Conservation (phyloP, 208 protist species). For the Trypanosoma rangeli region DNA sequence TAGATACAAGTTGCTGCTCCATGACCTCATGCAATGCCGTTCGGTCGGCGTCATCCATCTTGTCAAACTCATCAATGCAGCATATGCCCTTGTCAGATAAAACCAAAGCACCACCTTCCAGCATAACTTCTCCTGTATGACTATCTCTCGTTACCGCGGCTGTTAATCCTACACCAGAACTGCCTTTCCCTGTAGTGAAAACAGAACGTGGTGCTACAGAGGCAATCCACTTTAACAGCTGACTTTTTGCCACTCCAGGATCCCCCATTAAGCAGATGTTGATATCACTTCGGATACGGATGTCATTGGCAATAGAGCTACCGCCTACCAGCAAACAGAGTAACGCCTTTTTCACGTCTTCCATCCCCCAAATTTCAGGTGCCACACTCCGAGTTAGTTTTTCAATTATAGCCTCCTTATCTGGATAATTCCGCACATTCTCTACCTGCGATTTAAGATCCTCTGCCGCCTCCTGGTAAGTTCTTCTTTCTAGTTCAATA, state of each 20-base stretch:
- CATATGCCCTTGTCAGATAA: slow-evolving; percentile 98
- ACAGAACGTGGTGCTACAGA: slow-evolving; percentile 97
- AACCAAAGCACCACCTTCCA: slow-evolving; percentile 97
- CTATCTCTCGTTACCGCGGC: slow-evolving; percentile 97
- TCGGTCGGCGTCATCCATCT: slow-evolving; percentile 98
- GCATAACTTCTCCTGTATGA: slow-evolving; percentile 94
- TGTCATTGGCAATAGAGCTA: slow-evolving; percentile 96
- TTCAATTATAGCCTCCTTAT: slow-evolving; percentile 93
- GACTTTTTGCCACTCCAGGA: slow-evolving; percentile 98
- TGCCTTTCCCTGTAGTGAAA: slow-evolving; percentile 99
- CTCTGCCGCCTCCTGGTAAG: slow-evolving; percentile 78
- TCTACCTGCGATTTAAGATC: slow-evolving; percentile 69
- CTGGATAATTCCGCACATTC: slow-evolving; percentile 71
- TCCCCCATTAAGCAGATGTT: slow-evolving; percentile 99
- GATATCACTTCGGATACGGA: slow-evolving; percentile 96
- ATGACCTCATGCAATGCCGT: slow-evolving; percentile 98
- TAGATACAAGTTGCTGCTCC: slow-evolving; percentile 99
- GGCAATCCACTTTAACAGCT: slow-evolving; percentile 98
- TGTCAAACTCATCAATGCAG: slow-evolving; percentile 99
- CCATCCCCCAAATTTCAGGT: slow-evolving; percentile 98
- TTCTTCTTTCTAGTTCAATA: slow-evolving; percentile 83
- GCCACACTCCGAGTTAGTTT: slow-evolving; percentile 95
- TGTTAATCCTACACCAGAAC: slow-evolving; percentile 98
- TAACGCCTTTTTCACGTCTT: slow-evolving; percentile 98
- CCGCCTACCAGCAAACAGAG: slow-evolving; percentile 98